Evolutionary conservation across 106 monocot species (phyloP), one percentile per base, ranked within the genome.

Genomic region (Acanthochlamys bracteata): DNA sequence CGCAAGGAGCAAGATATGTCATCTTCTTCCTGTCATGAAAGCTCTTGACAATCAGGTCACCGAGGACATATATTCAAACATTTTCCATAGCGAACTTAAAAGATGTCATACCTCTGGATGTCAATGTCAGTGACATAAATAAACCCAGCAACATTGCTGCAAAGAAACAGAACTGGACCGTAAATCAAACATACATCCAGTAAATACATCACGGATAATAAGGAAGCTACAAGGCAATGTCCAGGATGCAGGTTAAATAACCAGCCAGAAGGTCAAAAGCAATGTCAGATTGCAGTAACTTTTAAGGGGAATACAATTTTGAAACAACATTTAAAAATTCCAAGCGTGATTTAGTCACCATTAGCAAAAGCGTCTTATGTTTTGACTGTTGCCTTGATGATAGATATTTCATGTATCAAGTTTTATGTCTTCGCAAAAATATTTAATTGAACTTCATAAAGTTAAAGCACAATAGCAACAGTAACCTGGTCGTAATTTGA

Each of bases 111-210:
- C 90, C 95, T 90, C 16, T 88, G 84, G 17, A 80, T 75, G 76
- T 96, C 96, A 39, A 96, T 80, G 57, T 96, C 91, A 0, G 90
- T 85, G 39, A 91, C 74, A 33, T 79, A 91, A 55, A 96, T 78
- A 67, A 91, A 91, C 33, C 96, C 96, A 0, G 90, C 96, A 62
- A 96, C 78, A 61, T 96, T 96, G 80, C 96, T 96, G 85, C 76
- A 60, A 56, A 69, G 52, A 74, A 66, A 49, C 15, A 17, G 49
- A 17, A 49, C 12, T 14, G 1, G 17, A 17, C 12, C 49, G 1
- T 14, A 4, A 49, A 49, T 10, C 49, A 49, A 49, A 17, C 1
- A 17, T 49, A 49, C 9, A 49, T 14, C 43, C 13, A 45, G 7
- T 45, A 45, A 45, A 13, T 7, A 45, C 43, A 45, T 45, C 43